These are phyloP conservation scores for Psophocarpus tetragonolobus DNA, from an alignment of 306 rosid genomes.

Conservation along the genomic window DNA sequence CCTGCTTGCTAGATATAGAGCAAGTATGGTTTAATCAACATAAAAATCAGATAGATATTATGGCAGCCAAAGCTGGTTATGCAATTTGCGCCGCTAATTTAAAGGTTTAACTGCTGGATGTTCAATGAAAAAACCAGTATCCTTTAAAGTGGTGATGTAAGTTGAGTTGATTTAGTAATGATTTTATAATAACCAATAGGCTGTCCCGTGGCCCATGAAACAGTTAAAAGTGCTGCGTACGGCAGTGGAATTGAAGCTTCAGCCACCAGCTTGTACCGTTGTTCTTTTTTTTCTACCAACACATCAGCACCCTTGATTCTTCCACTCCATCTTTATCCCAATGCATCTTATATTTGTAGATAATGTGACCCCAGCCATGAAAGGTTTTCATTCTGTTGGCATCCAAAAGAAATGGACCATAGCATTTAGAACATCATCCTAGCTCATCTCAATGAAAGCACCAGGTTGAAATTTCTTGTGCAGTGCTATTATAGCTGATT, in stretches of 20 bases:
- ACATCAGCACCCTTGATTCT: slow-evolving; percentile 19
- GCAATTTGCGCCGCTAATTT: slow-evolving; percentile 25
- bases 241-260: slow-evolving; percentile 26
- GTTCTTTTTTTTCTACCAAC: slow-evolving; percentile 24
- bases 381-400: slow-evolving; percentile 25
- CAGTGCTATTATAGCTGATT: slow-evolving; percentile 57
- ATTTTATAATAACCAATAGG: slow-evolving; percentile 29
- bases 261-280: slow-evolving; percentile 21
- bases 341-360: slow-evolving; percentile 13
- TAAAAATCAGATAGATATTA: slow-evolving; percentile 1
- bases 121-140: slow-evolving; percentile 10
- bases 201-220: slow-evolving; percentile 25
- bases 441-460: slow-evolving; percentile 54
- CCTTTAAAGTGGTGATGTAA: slow-evolving; percentile 16
- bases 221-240: slow-evolving; percentile 22
- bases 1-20: slow-evolving; percentile 3
- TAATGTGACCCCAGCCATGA: slow-evolving; percentile 26
- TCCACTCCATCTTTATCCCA: slow-evolving; percentile 25
- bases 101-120: slow-evolving; percentile 25
- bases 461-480: slow-evolving; percentile 60
- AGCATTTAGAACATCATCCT: slow-evolving; percentile 32
- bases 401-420: slow-evolving; percentile 26
- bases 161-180: slow-evolving; percentile 13
- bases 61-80: slow-evolving; percentile 7
- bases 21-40: slow-evolving; percentile 21